Percentiles rank a stretch among this genome's conserved stretches.
Conservation (phyloP, 2,329 filamentous ascomycete species). For the Nemania sp. region DNA sequence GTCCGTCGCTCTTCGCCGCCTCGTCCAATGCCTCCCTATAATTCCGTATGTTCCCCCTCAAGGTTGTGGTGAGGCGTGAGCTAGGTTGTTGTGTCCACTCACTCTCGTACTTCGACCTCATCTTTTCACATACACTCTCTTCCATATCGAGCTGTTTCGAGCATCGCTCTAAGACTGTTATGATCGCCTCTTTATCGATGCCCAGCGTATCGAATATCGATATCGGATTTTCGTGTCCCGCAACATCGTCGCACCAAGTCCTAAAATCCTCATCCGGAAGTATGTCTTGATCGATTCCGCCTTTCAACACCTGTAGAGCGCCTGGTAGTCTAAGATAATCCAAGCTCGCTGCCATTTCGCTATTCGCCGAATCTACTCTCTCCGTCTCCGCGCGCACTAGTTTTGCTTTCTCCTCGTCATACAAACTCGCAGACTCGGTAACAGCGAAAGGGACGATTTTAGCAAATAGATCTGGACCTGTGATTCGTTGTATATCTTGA, state of each 20-base stretch:
- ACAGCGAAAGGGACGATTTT: conserved; percentile 97
- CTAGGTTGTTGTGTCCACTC: conserved; percentile 99
- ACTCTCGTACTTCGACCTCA: conserved; percentile 94
- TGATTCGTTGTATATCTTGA: conserved; percentile 96
- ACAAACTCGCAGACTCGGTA: conserved; percentile 95
- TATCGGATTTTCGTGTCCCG: conserved; percentile 83
- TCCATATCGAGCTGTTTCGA: conserved; percentile 95
- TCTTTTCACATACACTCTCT: conserved; percentile 98
- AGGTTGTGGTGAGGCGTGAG: conserved; percentile 85
- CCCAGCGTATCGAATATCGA: conserved; percentile 83
- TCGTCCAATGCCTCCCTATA: conserved; percentile 92
- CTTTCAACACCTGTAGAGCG: conserved; percentile 90
- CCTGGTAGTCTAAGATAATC: conserved; percentile 93
- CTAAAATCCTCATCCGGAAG: conserved; percentile 91
- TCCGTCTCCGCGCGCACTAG: conserved; percentile 93
- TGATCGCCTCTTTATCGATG: conserved; percentile 80
- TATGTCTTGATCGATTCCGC: conserved; percentile 90
- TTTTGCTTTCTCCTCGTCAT: conserved; percentile 99
- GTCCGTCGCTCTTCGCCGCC: conserved; percentile 85
- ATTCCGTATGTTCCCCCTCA: conserved; percentile 86
- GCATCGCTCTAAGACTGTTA: conserved; percentile 79
- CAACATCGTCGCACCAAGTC: conserved; percentile 93
- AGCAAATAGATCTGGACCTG: conserved; percentile 95
- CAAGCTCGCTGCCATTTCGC: conserved; percentile 94
- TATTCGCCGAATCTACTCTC: conserved; percentile 89